Percentiles rank a stretch among this genome's conserved stretches.
These are phyloP conservation scores for Bolboschoenoplectus hybrid DNA, from an alignment of 202 grass and related monocot genomes.

Conservation along the genomic window DNA sequence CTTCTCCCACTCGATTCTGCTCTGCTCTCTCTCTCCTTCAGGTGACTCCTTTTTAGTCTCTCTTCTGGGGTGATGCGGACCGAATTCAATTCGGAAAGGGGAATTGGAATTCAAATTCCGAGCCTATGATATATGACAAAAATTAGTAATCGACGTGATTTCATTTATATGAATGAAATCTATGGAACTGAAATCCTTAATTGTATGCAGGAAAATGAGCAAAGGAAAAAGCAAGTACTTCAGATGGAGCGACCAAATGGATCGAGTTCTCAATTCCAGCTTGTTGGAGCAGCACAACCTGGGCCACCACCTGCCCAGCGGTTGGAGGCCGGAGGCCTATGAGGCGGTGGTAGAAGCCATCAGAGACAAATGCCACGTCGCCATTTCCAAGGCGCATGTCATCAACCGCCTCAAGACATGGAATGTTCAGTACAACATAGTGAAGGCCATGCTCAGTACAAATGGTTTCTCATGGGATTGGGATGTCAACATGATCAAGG, in stretches of 20 bases:
- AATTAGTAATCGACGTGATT: background rate
- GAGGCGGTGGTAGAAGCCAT: conserved; percentile 2
- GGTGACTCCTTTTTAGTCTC: too few species aligned
- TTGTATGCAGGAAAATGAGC: background rate
- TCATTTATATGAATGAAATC: conserved; percentile 19
- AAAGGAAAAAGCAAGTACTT: conserved; percentile 20
- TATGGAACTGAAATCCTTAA: conserved; percentile 7
- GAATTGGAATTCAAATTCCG: conserved; percentile 1
- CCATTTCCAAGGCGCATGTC: background rate
- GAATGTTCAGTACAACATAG: conserved; percentile 18
- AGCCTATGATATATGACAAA: background rate
- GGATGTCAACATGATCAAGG: conserved; percentile 31
- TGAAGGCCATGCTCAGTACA: conserved; percentile 11
- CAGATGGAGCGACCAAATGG: conserved; percentile 23
- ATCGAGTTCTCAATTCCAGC: conserved; percentile 17
- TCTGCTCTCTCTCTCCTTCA: background rate
- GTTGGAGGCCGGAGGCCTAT: conserved; percentile 18
- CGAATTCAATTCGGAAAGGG: background rate
- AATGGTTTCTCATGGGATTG: conserved; percentile 15
- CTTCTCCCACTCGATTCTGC: background rate
- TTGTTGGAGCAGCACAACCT: conserved; percentile 8
- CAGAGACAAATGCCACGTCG: background rate
- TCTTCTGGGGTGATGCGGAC: background rate
- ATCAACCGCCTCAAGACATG: conserved; percentile 19
- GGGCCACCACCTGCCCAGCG: background rate